phyloP scores from a whole-genome alignment of 148 eudicot species.

The Camellia sinensis region DNA sequence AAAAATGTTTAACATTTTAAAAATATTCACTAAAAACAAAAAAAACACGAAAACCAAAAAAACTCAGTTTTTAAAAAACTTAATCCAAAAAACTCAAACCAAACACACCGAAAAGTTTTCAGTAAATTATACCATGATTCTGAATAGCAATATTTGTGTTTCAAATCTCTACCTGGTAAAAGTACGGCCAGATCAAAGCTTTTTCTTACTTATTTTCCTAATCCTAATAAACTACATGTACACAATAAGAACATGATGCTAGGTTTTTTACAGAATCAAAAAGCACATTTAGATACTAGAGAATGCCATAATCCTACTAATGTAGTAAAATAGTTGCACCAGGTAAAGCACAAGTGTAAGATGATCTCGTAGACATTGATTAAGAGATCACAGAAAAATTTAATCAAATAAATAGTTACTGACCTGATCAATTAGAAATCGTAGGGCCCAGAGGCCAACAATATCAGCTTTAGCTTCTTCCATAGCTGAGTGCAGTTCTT shows the following conservation, averaged over 20 bases:
- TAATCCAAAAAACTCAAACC: too few species aligned
- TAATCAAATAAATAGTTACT: slow-evolving; percentile 4
- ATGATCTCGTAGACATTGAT: neutral
- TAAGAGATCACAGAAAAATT: neutral
- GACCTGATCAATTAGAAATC: slow-evolving; percentile 71
- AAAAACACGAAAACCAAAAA: too few species aligned
- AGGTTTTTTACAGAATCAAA: neutral
- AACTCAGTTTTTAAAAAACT: too few species aligned
- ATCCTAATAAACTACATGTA: too few species aligned
- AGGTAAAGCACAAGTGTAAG: neutral
- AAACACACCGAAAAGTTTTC: too few species aligned
- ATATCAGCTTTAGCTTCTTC: slow-evolving; percentile 99
- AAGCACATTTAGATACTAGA: neutral
- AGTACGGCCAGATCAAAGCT: neutral
- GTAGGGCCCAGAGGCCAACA: slow-evolving; percentile 97
- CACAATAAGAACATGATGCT: neutral
- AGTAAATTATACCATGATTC: neutral
- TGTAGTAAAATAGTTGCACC: neutral
- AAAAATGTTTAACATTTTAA: too few species aligned
- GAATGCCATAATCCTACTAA: neutral
- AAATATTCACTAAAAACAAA: too few species aligned
- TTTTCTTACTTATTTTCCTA: neutral
- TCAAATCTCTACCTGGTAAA: neutral
- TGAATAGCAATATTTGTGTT: neutral
- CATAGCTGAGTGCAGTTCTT: slow-evolving; percentile 87